Evolutionary conservation across 2,329 filamentous ascomycete genomes (phyloP).

Genomic region (Pochonia chlamydosporia): DNA sequence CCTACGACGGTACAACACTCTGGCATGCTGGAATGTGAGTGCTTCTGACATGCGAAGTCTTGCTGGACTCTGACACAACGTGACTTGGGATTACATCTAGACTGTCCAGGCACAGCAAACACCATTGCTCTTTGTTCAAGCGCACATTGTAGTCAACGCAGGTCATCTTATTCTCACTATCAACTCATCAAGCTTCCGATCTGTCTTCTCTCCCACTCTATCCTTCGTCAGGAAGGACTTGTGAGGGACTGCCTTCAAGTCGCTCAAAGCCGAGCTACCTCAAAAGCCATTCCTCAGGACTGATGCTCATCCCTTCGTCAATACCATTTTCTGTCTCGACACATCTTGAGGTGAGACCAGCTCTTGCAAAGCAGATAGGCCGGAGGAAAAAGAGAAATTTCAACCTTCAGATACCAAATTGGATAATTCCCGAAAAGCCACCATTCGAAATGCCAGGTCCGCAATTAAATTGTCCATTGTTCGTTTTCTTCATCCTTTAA

Average conservation of each 20-base stretch:
- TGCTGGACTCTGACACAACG: too few species aligned
- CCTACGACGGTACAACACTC: too few species aligned
- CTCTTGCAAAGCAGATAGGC: background rate
- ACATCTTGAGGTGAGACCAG: background rate
- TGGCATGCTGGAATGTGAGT: too few species aligned
- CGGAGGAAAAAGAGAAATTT: background rate
- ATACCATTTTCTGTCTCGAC: background rate
- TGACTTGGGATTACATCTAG: too few species aligned
- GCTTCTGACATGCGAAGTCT: too few species aligned
- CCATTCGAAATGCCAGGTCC: conserved; percentile 1
- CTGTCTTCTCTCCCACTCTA: conserved; percentile 18
- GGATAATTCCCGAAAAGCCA: conserved; percentile 3
- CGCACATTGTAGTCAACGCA: conserved; percentile 28
- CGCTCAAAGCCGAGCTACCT: conserved; percentile 13
- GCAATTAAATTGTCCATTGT: background rate
- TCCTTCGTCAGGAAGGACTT: conserved; percentile 3
- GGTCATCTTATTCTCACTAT: conserved; percentile 33
- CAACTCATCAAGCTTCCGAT: conserved; percentile 20
- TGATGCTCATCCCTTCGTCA: background rate
- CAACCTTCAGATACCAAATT: background rate
- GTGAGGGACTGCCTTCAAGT: conserved; percentile 11
- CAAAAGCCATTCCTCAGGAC: background rate
- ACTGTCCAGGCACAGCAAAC: too few species aligned
- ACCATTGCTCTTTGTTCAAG: too few species aligned
- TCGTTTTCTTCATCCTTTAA: background rate